These are phyloP conservation scores for Colletotrichum sp. DNA, from an alignment of 2,329 filamentous ascomycete species.

Conservation along the genomic window DNA sequence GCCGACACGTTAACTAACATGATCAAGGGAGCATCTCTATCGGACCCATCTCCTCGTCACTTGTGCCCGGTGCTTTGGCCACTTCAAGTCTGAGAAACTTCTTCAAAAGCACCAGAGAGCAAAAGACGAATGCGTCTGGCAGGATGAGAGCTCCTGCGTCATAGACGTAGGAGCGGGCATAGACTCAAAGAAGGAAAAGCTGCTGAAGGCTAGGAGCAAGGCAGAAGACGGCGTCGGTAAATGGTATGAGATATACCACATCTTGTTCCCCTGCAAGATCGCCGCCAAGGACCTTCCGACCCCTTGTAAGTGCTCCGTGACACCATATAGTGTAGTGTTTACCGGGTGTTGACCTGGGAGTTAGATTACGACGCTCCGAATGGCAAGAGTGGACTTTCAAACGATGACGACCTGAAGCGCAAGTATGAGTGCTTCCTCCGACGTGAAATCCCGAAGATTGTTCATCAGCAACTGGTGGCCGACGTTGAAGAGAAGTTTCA, in stretches of 20 bases:
- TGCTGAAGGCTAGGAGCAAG: constrained; percentile 35
- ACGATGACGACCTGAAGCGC: neutral
- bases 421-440: neutral
- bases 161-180: constrained; percentile 35
- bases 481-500: constrained; percentile 14
- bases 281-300: neutral
- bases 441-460: no score
- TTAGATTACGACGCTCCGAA: constrained; percentile 35
- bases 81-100: constrained; percentile 34
- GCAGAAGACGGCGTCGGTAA: constrained; percentile 33
- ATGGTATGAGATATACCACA: constrained; percentile 40
- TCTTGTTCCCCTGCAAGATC: constrained; percentile 33
- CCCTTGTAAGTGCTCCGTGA: constrained; percentile 16
- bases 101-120: constrained; percentile 34
- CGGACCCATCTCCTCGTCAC: constrained; percentile 34
- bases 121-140: constrained; percentile 24
- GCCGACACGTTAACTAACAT: neutral
- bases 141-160: constrained; percentile 12
- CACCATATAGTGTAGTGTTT: neutral
- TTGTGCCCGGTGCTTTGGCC: constrained; percentile 39
- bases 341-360: neutral
- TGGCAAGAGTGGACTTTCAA: constrained; percentile 19
- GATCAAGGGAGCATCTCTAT: constrained; percentile 39
- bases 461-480: neutral
- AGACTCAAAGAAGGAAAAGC: constrained; percentile 34